phyloP scores from a whole-genome alignment of 192 early-diverging fungal genomes.

The Helicostylum pulchrum region DNA sequence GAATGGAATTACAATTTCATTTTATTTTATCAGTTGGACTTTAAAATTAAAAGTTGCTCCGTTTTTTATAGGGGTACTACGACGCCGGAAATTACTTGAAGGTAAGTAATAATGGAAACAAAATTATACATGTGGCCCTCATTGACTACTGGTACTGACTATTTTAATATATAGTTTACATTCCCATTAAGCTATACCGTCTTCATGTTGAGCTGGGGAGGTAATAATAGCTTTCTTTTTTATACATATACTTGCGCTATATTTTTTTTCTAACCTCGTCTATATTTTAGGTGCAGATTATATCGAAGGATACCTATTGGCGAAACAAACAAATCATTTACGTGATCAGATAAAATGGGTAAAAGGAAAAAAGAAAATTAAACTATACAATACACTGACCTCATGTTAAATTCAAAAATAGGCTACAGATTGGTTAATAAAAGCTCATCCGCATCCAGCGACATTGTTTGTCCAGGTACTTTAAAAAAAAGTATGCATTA shows the following conservation, averaged over 20 bases:
- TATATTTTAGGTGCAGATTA: conserved; percentile 37
- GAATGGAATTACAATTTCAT: not conserved
- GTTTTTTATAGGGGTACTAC: conserved; percentile 27
- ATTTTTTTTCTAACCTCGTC: too few relatives aligned
- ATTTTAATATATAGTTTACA: conserved; percentile 58
- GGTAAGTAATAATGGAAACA: not conserved
- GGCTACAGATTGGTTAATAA: conserved; percentile 61
- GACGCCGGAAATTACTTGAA: conserved; percentile 36
- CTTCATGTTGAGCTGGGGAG: conserved; percentile 54
- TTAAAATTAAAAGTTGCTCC: not conserved
- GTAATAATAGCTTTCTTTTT: not conserved
- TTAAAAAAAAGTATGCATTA: not conserved
- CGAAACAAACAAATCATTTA: conserved; percentile 42
- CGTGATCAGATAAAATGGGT: conserved; percentile 51
- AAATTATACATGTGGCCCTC: not conserved
- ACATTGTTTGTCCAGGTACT: conserved; percentile 51
- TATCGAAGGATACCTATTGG: conserved; percentile 48
- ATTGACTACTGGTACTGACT: not conserved
- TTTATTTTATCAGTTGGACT: not conserved
- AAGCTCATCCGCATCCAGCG: conserved; percentile 51
- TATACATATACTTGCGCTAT: too few relatives aligned
- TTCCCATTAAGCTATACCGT: conserved; percentile 52
- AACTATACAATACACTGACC: conserved; percentile 21
- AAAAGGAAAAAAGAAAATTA: too few relatives aligned
- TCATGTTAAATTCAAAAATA: conserved; percentile 45